Conservation (phyloP, 225 moss, liverwort and hornwort genomes). For the Lunularia cruciata region DNA sequence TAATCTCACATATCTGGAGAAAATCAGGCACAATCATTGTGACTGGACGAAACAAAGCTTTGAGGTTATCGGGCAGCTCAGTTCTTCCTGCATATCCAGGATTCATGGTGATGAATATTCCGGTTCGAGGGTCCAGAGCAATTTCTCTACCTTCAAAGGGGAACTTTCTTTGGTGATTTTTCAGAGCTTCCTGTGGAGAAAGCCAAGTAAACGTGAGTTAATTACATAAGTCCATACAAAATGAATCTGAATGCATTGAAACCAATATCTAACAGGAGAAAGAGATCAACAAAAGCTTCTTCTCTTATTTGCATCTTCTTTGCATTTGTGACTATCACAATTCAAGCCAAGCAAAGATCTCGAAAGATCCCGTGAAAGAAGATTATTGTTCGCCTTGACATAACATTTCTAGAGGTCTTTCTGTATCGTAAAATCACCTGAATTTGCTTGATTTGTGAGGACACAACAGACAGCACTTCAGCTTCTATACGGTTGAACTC, state of each 20-base stretch:
- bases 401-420: not conserved
- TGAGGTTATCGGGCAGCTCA: constrained; percentile 79
- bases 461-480: constrained; percentile 80
- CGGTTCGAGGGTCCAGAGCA: constrained; percentile 57
- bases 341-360: too few relatives aligned
- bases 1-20: constrained; percentile 79
- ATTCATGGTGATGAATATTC: constrained; percentile 88
- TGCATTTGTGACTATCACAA: too few relatives aligned
- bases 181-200: constrained; percentile 63
- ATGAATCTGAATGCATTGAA: not conserved
- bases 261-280: too few relatives aligned
- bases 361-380: not conserved
- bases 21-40: constrained; percentile 91
- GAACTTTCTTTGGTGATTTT: constrained; percentile 62
- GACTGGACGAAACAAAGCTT: constrained; percentile 75
- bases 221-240: too few relatives aligned
- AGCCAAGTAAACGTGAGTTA: not conserved
- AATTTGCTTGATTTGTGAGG: constrained; percentile 82
- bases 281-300: too few relatives aligned
- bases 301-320: too few relatives aligned
- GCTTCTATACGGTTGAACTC: constrained; percentile 88
- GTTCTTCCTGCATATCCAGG: constrained; percentile 86
- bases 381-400: not conserved
- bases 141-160: constrained; percentile 88
- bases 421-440: too few relatives aligned